Evolutionary conservation across 1,139 yeast species (phyloP).

Genomic region (Hyphopichia khmerensis): DNA sequence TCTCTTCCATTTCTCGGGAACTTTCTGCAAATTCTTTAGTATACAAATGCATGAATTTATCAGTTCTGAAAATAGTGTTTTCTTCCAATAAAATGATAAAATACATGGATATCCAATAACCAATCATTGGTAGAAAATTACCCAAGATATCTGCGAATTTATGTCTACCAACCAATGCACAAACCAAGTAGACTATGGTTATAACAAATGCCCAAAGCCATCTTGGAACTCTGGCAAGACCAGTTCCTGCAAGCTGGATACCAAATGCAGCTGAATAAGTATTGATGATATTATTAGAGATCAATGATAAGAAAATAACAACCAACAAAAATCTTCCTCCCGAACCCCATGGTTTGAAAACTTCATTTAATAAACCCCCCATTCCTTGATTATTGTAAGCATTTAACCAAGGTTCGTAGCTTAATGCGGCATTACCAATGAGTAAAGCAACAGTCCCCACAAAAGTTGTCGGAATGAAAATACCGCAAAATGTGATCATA

Average conservation of each 20-base stretch:
- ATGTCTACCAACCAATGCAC: conserved; percentile 21
- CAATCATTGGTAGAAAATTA: conserved; percentile 28
- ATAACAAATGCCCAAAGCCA: conserved; percentile 25
- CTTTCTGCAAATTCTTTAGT: conserved; percentile 46
- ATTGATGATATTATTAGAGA: conserved; percentile 38
- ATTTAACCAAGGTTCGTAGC: conserved; percentile 22
- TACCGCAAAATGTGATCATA: conserved; percentile 21
- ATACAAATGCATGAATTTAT: conserved; percentile 47
- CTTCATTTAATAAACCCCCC: conserved; percentile 22
- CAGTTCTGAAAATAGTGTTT: conserved; percentile 30
- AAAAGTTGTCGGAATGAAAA: conserved; percentile 24
- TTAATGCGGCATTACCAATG: conserved; percentile 23
- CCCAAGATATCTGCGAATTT: conserved; percentile 22
- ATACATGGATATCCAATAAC: conserved; percentile 30
- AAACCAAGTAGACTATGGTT: conserved; percentile 18
- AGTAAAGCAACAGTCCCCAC: conserved; percentile 23
- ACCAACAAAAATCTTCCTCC: conserved; percentile 34
- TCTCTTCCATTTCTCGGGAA: background rate
- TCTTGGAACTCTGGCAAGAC: conserved; percentile 20
- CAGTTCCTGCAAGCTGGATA: conserved; percentile 21
- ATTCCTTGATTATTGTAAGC: conserved; percentile 21
- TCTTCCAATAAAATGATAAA: conserved; percentile 22
- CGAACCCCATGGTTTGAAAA: conserved; percentile 24
- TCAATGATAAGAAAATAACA: conserved; percentile 30
- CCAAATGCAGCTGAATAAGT: conserved; percentile 27